These are phyloP conservation scores for Colletotrichum liriopes DNA, from an alignment of 2,329 filamentous ascomycete species.

Conservation along the genomic window DNA sequence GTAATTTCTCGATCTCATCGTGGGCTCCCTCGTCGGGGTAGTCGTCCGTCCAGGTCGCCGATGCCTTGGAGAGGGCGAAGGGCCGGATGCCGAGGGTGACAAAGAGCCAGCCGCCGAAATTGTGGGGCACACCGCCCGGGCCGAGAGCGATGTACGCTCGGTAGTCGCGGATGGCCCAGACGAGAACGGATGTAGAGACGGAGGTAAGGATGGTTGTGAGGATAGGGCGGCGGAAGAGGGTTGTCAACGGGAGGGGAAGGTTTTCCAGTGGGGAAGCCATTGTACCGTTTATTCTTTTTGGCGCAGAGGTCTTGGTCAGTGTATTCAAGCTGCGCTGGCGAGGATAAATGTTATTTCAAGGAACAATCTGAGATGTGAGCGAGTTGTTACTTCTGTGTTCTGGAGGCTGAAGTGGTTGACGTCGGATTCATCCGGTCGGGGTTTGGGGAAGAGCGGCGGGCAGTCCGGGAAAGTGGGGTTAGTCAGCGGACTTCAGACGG, in stretches of 20 bases:
- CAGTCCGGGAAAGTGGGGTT: conserved; percentile 9
- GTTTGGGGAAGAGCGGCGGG: conserved; percentile 8
- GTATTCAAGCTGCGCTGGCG: too few species aligned
- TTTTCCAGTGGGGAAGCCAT: background rate
- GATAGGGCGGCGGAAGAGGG: background rate
- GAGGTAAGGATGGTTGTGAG: conserved; percentile 7
- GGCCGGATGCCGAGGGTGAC: conserved; percentile 37
- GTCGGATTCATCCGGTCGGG: background rate
- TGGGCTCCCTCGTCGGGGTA: conserved; percentile 27
- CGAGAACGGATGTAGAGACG: conserved; percentile 3
- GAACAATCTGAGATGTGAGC: background rate
- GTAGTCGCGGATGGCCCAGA: conserved; percentile 49
- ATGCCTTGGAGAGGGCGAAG: conserved; percentile 26
- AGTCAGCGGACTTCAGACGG: background rate
- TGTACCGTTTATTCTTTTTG: background rate
- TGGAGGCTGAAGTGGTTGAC: background rate
- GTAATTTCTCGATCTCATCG: conserved; percentile 9
- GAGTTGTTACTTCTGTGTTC: background rate
- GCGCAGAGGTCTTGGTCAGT: too few species aligned
- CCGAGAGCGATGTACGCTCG: conserved; percentile 59
- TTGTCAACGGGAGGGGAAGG: background rate
- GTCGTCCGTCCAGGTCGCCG: conserved; percentile 27
- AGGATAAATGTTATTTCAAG: background rate
- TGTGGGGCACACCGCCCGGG: conserved; percentile 60
- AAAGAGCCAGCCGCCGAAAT: conserved; percentile 58